phyloP scores from a whole-genome alignment of 2,329 filamentous ascomycete genomes.

The Pestalotiopsis fici region DNA sequence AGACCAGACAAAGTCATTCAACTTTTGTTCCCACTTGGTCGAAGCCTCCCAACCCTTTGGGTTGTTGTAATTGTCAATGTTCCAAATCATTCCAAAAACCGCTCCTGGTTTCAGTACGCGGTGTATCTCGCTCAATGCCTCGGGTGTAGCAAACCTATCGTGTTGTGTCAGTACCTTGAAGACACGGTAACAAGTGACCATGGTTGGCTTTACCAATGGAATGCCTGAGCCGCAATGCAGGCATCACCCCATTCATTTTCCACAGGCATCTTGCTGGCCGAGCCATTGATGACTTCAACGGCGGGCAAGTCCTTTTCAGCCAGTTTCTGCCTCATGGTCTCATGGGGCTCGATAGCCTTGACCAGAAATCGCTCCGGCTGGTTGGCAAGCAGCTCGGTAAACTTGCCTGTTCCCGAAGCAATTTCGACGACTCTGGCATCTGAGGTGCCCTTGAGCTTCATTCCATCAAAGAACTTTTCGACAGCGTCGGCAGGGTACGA shows the following conservation, averaged over 20 bases:
- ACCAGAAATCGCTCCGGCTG: slow-evolving; percentile 62
- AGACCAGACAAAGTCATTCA: slow-evolving; percentile 60
- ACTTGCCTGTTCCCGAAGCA: slow-evolving; percentile 70
- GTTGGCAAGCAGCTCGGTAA: slow-evolving; percentile 62
- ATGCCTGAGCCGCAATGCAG: slow-evolving; percentile 66
- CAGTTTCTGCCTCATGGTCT: slow-evolving; percentile 65
- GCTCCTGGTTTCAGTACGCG: slow-evolving; percentile 63
- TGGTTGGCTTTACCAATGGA: slow-evolving; percentile 36
- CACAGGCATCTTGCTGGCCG: slow-evolving; percentile 57
- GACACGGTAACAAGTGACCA: slow-evolving; percentile 11
- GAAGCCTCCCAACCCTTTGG: slow-evolving; percentile 55
- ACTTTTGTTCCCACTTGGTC: slow-evolving; percentile 60
- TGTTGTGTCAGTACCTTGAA: slow-evolving; percentile 1
- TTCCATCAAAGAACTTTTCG: slow-evolving; percentile 54
- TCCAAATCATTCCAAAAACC: slow-evolving; percentile 71
- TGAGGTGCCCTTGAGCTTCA: slow-evolving; percentile 49
- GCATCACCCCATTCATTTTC: slow-evolving; percentile 63
- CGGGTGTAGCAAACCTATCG: slow-evolving; percentile 67
- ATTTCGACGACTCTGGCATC: slow-evolving; percentile 61
- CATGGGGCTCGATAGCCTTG: slow-evolving; percentile 64
- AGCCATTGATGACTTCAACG: slow-evolving; percentile 58
- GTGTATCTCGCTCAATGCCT: slow-evolving; percentile 66
- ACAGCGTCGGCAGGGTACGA: slow-evolving; percentile 64
- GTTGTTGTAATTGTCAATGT: slow-evolving; percentile 73
- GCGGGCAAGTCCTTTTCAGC: slow-evolving; percentile 55